Evolutionary conservation across 169 alveolate species (phyloP), one percentile per base, ranked within the genome.

Genomic region (Besnoitia besnoiti): DNA sequence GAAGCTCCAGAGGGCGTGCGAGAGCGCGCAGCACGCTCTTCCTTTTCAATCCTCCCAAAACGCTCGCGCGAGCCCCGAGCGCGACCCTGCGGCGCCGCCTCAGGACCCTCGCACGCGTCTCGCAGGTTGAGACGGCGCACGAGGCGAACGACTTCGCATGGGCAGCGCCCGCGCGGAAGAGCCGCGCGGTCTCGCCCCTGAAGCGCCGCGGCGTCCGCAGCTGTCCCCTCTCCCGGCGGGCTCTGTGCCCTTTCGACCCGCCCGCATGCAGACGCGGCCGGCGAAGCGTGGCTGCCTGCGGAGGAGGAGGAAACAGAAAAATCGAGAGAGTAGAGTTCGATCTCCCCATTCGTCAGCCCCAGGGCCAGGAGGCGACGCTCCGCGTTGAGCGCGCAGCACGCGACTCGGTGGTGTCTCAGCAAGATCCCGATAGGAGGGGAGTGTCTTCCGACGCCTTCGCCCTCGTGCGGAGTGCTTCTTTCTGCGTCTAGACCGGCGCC

Each of bases 381-480:
- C n/a, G 84, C 90, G 49, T 35, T 90, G 12, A 90, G 77, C 39
- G 93, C 93, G 76, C 93, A 90, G 76, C 93, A 90, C 37, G 62
- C 62, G 51, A 82, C 93, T 39, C 46, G 67, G 10, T 40, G 40
- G 30, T 73, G 77, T 39, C 93, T 61, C 42, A 90, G 67, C 67
- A 47, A 75, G 30, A 90, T 50, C 37, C 93, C 93, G n/a, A 77
- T 39, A 10, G 87, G 87, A 7, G 49, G 40, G 47, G 19, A 19
- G 87, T 27, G 33, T 19, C n/a, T 37, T 77, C 61, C 10, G 42
- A 2, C 16, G 40, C 40, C 24, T 14, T n/a, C 39, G 33, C 80
- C 80, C 80, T n/a, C 80, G 44, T 67, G 12, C 19, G 12, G 16
- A n/a, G 44, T 67, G 19, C 80, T 33, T 67, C 42, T 67, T n/a